Evolutionary conservation across 2,329 filamentous ascomycete species (phyloP).

Genomic region (Akanthomyces lecanii): DNA sequence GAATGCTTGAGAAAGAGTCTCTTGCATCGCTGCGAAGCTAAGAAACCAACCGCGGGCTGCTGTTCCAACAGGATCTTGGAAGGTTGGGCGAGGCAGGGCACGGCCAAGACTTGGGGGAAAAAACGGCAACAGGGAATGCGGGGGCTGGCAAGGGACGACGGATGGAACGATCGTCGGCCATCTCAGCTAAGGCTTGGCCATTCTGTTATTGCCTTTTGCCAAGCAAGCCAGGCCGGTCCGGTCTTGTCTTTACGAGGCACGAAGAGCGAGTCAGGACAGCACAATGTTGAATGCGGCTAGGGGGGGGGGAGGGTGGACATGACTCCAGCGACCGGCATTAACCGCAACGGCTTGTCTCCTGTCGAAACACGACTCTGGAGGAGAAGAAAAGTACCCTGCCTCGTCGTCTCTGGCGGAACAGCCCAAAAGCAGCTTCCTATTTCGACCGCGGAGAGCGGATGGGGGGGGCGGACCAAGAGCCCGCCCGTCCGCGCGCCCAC

Average conservation of each 20-base stretch:
- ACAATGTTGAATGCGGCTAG: background rate
- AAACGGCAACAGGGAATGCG: too few relatives aligned
- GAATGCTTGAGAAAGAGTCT: too few relatives aligned
- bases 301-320: background rate
- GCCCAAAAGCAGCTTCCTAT: constrained; percentile 8
- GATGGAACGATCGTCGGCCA: background rate
- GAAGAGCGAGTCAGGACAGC: too few relatives aligned
- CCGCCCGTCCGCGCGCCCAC: too few relatives aligned
- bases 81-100: too few relatives aligned
- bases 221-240: background rate
- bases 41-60: too few relatives aligned
- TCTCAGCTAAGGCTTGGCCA: background rate
- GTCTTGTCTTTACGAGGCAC: too few relatives aligned
- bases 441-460: background rate
- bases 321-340: background rate
- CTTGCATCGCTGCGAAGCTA: too few relatives aligned
- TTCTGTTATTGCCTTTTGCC: background rate
- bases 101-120: too few relatives aligned
- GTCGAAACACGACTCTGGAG: background rate
- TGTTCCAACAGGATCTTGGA: too few relatives aligned
- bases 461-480: too few relatives aligned
- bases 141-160: background rate
- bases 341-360: background rate
- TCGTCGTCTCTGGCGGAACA: background rate
- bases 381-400: background rate